These are phyloP conservation scores for Nothophaeocryptopus gaeumannii DNA, from an alignment of 2,329 filamentous ascomycete genomes.

Conservation along the genomic window DNA sequence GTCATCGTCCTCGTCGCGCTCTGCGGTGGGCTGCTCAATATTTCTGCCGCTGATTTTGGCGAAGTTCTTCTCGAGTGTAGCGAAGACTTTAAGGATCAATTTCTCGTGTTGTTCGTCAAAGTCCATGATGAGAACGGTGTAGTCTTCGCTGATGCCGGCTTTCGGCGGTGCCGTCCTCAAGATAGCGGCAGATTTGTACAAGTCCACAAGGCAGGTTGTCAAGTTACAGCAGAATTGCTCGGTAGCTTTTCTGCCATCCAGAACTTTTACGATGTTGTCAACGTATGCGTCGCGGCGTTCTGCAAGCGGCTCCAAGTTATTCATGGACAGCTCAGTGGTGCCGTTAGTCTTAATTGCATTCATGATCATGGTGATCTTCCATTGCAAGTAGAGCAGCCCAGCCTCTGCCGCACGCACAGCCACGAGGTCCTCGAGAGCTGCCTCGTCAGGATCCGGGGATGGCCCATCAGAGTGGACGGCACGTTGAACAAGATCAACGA, in stretches of 20 bases:
- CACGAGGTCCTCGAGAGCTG: slow-evolving; percentile 75
- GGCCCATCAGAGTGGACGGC: slow-evolving; percentile 64
- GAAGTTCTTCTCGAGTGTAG: slow-evolving; percentile 70
- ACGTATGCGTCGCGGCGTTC: slow-evolving; percentile 53
- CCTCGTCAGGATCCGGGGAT: slow-evolving; percentile 60
- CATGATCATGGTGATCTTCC: slow-evolving; percentile 54
- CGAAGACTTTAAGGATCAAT: slow-evolving; percentile 73
- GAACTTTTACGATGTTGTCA: slow-evolving; percentile 48
- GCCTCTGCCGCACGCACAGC: slow-evolving; percentile 73
- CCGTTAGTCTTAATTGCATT: slow-evolving; percentile 48
- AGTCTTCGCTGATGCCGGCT: slow-evolving; percentile 43
- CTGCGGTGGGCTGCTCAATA: slow-evolving; percentile 36
- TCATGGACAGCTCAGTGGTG: slow-evolving; percentile 54
- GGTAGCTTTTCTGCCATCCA: slow-evolving; percentile 42
- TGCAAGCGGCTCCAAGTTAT: slow-evolving; percentile 57
- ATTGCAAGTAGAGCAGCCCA: slow-evolving; percentile 89
- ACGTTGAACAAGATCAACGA: slow-evolving; percentile 70
- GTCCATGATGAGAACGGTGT: slow-evolving; percentile 57
- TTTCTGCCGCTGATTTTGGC: slow-evolving; percentile 58
- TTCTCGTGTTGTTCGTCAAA: slow-evolving; percentile 60
- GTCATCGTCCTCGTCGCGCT: slow-evolving; percentile 46
- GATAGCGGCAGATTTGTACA: slow-evolving; percentile 75
- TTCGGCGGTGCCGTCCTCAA: slow-evolving; percentile 46
- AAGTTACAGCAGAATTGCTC: slow-evolving; percentile 77
- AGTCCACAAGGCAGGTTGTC: slow-evolving; percentile 74